Percentiles rank a stretch among this genome's conserved stretches.
Conservation (phyloP, 2,329 filamentous ascomycete genomes). For the Cladosporium colombiae region DNA sequence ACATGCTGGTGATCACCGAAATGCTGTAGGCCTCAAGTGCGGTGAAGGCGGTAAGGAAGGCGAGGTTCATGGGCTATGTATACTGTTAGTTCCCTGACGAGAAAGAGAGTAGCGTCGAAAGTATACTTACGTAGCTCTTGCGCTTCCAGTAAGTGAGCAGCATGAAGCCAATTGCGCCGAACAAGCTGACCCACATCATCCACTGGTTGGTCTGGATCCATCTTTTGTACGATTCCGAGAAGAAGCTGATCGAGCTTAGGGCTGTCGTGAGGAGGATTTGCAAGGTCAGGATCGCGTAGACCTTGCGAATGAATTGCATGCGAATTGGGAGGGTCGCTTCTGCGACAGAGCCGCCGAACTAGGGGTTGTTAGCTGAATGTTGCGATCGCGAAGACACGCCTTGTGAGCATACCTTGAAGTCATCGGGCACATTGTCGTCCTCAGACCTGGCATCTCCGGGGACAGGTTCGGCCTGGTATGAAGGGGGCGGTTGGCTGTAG, state of each 20-base stretch:
- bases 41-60: slow-evolving; percentile 90
- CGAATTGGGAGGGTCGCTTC: slow-evolving; percentile 88
- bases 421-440: slow-evolving; percentile 90
- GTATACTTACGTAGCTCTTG: slow-evolving; percentile 57
- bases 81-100: neutral
- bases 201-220: slow-evolving; percentile 87
- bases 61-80: slow-evolving; percentile 81
- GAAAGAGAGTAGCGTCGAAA: too few relatives aligned
- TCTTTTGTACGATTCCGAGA: slow-evolving; percentile 71
- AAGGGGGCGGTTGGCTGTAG: slow-evolving; percentile 78
- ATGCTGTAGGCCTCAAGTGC: slow-evolving; percentile 90
- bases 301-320: slow-evolving; percentile 80
- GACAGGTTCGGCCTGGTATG: slow-evolving; percentile 69
- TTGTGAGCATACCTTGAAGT: slow-evolving; percentile 73
- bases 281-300: slow-evolving; percentile 96
- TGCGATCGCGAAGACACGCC: neutral
- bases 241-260: slow-evolving; percentile 83
- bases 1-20: slow-evolving; percentile 88
- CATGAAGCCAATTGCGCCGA: slow-evolving; percentile 83
- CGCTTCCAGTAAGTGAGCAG: slow-evolving; percentile 91
- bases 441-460: slow-evolving; percentile 69
- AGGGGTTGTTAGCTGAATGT: slow-evolving; percentile 25
- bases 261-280: slow-evolving; percentile 84
- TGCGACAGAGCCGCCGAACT: slow-evolving; percentile 90
- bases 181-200: slow-evolving; percentile 83